Evolutionary conservation across 441 rosid genomes (phyloP), one percentile per base, ranked within the genome.

Genomic region (Lepidium campestre): DNA sequence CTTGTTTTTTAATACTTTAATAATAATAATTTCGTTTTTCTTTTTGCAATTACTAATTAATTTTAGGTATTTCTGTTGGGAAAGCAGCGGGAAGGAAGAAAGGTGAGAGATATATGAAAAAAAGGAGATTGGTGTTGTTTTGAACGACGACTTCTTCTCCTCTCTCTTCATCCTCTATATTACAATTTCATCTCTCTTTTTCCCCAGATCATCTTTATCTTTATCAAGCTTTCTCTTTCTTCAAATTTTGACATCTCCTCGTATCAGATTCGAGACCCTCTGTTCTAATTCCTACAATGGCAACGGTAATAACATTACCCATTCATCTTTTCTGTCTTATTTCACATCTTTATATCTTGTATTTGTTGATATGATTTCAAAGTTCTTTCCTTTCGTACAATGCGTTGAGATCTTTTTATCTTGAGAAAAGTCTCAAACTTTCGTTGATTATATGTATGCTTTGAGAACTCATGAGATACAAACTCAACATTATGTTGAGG

Each of bases 41-140:
- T 23, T 6, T 25, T 22, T 12, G 8, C 14, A 44, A 62, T 63
- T 41, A 57, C 42, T 49, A 65, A 66, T 19, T 54, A 44, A 54
- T 1, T 34, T 42, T 67, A 73, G 68, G 63, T 73, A 46, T 37
- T 53, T 67, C 53, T 67, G 72, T 67, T 73, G 53, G 58, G 37
- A 67, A 67, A 73, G 19, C 67, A 57, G 67, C 68, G 72, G 72
- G 68, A 67, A 67, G 39, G 52, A 53, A 66, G 63, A 66, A 67
- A 44, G 34, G 48, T 29, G 47, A 50, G 68, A 63, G 41, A 37
- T 12, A 39, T 56, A 72, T 25, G 65, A 47, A 29, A 48, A 48
- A 65, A 73, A 20, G 67, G 29, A 15, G 70, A 15, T 58, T 42
- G 36, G 23, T 72, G 22, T 29, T 57, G 52, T 49, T 57, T 65